Percentiles rank a stretch among this genome's conserved stretches.
phyloP scores from a whole-genome alignment of 495 filamentous ascomycete genomes.

The Thozetella sp. region DNA sequence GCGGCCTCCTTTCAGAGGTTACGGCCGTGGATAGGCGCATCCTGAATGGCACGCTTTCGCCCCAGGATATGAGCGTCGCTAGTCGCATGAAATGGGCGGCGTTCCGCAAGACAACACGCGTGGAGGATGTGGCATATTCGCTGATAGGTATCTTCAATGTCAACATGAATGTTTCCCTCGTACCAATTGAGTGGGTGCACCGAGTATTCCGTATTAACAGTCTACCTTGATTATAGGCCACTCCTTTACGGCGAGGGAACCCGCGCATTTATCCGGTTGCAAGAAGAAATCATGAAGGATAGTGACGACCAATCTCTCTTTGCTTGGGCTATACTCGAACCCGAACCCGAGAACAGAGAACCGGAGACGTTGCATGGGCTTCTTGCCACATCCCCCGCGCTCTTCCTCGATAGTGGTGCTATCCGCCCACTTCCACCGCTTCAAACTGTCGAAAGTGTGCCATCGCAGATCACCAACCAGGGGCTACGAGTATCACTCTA shows the following conservation, averaged over 20 bases:
- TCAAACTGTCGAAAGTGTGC: not conserved
- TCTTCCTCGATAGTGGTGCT: not conserved
- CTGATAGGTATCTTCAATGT: conserved; percentile 11
- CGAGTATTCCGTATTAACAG: too few species aligned
- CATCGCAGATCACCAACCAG: conserved; percentile 8
- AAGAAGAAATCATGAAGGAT: conserved; percentile 11
- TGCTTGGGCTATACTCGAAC: too few species aligned
- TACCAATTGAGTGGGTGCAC: too few species aligned
- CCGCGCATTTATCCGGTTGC: conserved; percentile 14
- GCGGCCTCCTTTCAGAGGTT: not conserved
- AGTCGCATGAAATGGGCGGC: conserved; percentile 8
- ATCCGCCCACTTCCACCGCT: conserved; percentile 5
- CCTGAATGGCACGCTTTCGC: not conserved
- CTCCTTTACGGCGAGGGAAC: conserved; percentile 8
- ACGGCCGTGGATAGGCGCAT: not conserved
- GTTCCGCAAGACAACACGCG: conserved; percentile 2
- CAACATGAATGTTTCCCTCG: too few species aligned
- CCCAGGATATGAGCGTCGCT: conserved; percentile 3
- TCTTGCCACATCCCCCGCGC: conserved; percentile 3
- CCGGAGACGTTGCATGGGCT: conserved; percentile 4
- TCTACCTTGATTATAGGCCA: too few species aligned
- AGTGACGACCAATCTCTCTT: conserved; percentile 11
- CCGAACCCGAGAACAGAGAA: not conserved
- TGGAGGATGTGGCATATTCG: conserved; percentile 9
- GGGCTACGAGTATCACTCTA: conserved; percentile 5